These are phyloP conservation scores for Vachellia pachyceras DNA, from an alignment of 306 rosid genomes.

Conservation along the genomic window DNA sequence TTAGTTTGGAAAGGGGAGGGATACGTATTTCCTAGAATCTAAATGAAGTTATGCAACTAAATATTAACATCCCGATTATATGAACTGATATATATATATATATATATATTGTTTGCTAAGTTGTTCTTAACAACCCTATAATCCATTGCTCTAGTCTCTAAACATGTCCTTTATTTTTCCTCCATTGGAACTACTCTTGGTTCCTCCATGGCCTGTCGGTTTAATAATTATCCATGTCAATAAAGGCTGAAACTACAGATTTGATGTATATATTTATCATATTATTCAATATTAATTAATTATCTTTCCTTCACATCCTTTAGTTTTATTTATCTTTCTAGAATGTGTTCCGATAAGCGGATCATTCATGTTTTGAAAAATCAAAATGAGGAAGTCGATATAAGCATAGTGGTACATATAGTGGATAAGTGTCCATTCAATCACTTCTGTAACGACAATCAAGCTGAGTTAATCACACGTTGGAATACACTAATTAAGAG, in stretches of 20 bases:
- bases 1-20: not conserved
- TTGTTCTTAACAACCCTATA: not conserved
- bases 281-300: not conserved
- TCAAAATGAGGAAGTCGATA: conserved; percentile 28
- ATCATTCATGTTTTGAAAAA: conserved; percentile 26
- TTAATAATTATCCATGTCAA: not conserved
- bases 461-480: conserved; percentile 37
- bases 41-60: not conserved
- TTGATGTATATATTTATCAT: not conserved
- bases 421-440: conserved; percentile 63
- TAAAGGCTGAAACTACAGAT: not conserved
- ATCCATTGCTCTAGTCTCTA: not conserved
- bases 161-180: not conserved
- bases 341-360: conserved; percentile 2
- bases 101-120: not conserved
- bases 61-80: not conserved
- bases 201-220: not conserved
- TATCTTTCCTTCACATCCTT: conserved; percentile 8
- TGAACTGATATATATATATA: not conserved
- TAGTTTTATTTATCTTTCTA: not conserved
- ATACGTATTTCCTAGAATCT: not conserved
- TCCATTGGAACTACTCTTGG: not conserved
- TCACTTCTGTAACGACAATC: conserved; percentile 54
- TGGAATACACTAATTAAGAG: conserved; percentile 37
- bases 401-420: conserved; percentile 39